Conservation (phyloP, 1,139 yeast species). For the Debaryomyces coudertii region DNA sequence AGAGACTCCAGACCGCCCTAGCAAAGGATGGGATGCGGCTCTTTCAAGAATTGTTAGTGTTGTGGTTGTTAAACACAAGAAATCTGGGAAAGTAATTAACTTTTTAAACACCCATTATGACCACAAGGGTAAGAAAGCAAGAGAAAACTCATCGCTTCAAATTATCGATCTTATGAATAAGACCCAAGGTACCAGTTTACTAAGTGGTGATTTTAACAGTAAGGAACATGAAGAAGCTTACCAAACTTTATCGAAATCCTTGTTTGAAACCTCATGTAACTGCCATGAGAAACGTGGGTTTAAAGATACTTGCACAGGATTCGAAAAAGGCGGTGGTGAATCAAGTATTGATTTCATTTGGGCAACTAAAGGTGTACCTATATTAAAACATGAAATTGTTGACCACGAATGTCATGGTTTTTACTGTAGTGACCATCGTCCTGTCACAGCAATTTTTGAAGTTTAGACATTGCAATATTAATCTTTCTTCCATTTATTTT, state of each 20-base stretch:
- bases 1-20: conserved; percentile 34
- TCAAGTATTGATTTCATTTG: conserved; percentile 21
- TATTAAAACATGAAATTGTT: conserved; percentile 18
- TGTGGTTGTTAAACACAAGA: conserved; percentile 25
- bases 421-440: conserved; percentile 25
- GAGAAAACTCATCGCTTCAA: conserved; percentile 23
- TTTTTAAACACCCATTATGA: conserved; percentile 42
- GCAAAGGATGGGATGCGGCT: conserved; percentile 38
- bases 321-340: conserved; percentile 20
- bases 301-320: conserved; percentile 16
- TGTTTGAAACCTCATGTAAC: conserved; percentile 14
- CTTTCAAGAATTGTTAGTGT: conserved; percentile 37
- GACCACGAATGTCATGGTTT: conserved; percentile 16
- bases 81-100: conserved; percentile 24
- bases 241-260: conserved; percentile 14
- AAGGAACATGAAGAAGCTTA: conserved; percentile 46
- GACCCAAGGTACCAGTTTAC: conserved; percentile 16
- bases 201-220: conserved; percentile 50
- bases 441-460: conserved; percentile 23
- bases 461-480: conserved; percentile 11
- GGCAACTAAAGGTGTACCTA: conserved; percentile 13
- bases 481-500: conserved; percentile 1
- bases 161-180: conserved; percentile 16
- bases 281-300: conserved; percentile 16
- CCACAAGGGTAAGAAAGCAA: conserved; percentile 38